A percentile compares a stretch with the other conserved stretches of the same genome.
phyloP scores from a whole-genome alignment of 2,329 filamentous ascomycete species.

The Cyphellophora europaea region DNA sequence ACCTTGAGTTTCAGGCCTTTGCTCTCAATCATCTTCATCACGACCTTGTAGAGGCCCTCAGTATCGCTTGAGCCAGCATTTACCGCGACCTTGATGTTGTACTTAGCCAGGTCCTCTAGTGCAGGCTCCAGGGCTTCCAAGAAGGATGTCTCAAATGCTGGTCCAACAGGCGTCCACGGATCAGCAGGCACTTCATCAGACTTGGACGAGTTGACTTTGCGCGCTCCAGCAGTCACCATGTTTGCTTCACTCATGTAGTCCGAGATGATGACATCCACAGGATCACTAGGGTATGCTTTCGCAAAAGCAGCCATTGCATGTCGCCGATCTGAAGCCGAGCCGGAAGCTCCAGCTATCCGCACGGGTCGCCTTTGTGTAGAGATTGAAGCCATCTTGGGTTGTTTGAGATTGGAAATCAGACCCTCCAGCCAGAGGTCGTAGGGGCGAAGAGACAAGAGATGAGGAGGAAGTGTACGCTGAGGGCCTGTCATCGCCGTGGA shows the following conservation, averaged over 20 bases:
- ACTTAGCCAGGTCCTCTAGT: conserved; percentile 28
- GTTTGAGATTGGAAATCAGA: neutral
- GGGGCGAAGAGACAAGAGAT: neutral
- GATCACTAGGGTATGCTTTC: conserved; percentile 30
- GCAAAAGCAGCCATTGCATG: conserved; percentile 36
- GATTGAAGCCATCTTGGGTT: neutral
- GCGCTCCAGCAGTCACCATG: conserved; percentile 35
- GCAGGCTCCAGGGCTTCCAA: conserved; percentile 38
- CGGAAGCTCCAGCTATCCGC: conserved; percentile 27
- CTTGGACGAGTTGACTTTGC: conserved; percentile 28
- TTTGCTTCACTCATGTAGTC: conserved; percentile 44
- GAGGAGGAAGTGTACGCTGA: neutral
- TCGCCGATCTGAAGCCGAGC: conserved; percentile 35
- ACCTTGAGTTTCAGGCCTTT: conserved; percentile 35
- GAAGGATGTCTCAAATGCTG: conserved; percentile 44
- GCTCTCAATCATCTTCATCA: conserved; percentile 26
- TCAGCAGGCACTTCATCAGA: conserved; percentile 5
- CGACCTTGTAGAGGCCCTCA: conserved; percentile 28
- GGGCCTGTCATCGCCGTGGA: neutral
- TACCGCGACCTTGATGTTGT: conserved; percentile 34
- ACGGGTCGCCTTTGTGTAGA: neutral
- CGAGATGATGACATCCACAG: conserved; percentile 37
- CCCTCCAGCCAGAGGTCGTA: neutral
- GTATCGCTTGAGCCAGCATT: conserved; percentile 37
- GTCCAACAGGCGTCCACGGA: conserved; percentile 16